Conservation (phyloP, 2,329 filamentous ascomycete species). For the Fusarium continuum region DNA sequence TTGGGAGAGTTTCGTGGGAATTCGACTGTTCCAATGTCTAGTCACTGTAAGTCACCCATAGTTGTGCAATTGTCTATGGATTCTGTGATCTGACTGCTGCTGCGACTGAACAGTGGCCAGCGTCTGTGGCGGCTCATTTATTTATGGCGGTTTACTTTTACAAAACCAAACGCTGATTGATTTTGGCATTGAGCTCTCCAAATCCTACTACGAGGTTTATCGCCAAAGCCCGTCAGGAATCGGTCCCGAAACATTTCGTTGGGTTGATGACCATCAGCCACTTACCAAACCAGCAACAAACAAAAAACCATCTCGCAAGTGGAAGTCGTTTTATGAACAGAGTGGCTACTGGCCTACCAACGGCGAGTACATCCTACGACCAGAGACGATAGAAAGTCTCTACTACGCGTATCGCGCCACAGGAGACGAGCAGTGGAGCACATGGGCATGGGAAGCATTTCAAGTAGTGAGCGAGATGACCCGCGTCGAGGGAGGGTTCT, state of each 20-base stretch:
- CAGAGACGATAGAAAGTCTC: conserved; percentile 26
- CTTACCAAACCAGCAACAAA: conserved; percentile 17
- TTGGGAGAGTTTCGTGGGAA: not conserved
- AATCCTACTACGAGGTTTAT: conserved; percentile 25
- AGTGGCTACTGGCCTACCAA: conserved; percentile 27
- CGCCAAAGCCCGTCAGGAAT: conserved; percentile 24
- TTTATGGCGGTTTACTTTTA: not conserved
- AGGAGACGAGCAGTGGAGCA: conserved; percentile 20
- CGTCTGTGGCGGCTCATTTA: not conserved
- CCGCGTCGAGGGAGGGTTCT: conserved; percentile 14
- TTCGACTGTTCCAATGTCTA: not conserved
- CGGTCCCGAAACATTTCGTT: conserved; percentile 31
- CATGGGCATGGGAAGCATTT: conserved; percentile 35
- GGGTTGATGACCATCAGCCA: conserved; percentile 27
- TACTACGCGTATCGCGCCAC: conserved; percentile 37
- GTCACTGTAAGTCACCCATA: conserved; percentile 11
- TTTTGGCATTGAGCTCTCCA: not conserved
- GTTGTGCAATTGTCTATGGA: too few relatives aligned
- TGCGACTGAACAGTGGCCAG: conserved; percentile 16
- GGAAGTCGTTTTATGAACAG: conserved; percentile 18
- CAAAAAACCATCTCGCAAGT: conserved; percentile 23
- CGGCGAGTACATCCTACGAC: conserved; percentile 28
- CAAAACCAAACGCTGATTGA: conserved; percentile 13
- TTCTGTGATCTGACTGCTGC: too few relatives aligned
- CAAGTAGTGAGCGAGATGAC: conserved; percentile 6